Base-by-base conservation (phyloP, 306 rosid genomes). In the Calophaca sinica region DNA sequence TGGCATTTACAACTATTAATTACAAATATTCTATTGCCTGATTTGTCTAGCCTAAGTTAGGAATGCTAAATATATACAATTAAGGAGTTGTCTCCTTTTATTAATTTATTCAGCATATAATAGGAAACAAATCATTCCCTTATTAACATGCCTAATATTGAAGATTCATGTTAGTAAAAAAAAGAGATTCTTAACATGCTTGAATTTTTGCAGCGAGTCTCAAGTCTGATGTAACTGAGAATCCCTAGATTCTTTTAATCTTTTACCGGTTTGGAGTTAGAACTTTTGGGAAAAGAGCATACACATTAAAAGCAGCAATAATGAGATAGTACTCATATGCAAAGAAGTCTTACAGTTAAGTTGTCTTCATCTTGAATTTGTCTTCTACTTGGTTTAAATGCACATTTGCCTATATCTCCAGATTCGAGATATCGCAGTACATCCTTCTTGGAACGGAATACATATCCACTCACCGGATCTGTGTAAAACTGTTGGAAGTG, bases 401-500 rank as follows among this genome's bases (percentile, higher is more conserved):
- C 59, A 76, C 86, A 85, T n/a, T 14, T 52, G 70, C 32, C 48
- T 60, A 82, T 42, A 76, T 79, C 82, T 48, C 82, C 84, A 26
- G 86, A 79, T 52, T 72, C 78, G 32, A 85, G 53, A 82, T 71
- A 85, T 36, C 86, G 82, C 64, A 8, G 45, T 52, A 58, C 88
- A 66, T 85, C 88, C 80, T 75, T 85, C 72, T 79, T 85, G 52
- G 88, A 85, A 57, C 73, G 75, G 69, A 85, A 82, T 55, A 61
- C 82, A 72, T 72, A 76, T 42, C 84, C 86, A 79, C 70, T 72
- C 55, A 26, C 86, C 15, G 86, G 84, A 72, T 85, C 86, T 38
- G 1, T 82, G 82, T 82, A 85, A 10, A 79, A 72, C 88, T 85
- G 86, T 60, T 38, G 82, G 67, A 79, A 85, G 76, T 13, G 50